phyloP scores from a whole-genome alignment of 768 basidiomycete species.

The Naganishia randhawae region DNA sequence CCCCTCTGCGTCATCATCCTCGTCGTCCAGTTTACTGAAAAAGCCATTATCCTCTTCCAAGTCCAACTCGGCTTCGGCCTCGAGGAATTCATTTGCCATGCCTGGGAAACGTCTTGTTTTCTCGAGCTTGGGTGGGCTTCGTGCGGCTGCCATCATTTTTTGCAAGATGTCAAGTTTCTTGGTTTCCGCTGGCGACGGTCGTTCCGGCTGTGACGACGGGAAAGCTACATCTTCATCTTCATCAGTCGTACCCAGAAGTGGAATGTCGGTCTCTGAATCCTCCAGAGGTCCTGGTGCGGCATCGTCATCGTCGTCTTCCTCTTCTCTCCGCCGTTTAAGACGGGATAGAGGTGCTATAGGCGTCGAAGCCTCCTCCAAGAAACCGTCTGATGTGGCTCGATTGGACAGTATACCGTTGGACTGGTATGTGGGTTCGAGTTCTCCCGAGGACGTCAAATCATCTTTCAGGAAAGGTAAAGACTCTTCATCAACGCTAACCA shows the following conservation, averaged over 20 bases:
- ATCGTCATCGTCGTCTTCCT: neutral
- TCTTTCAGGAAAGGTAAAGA: constrained; percentile 4
- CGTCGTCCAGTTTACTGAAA: constrained; percentile 10
- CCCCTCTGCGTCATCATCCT: constrained; percentile 20
- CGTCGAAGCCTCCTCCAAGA: constrained; percentile 7
- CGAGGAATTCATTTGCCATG: constrained; percentile 9
- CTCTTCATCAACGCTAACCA: constrained; percentile 10
- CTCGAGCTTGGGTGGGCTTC: constrained; percentile 2
- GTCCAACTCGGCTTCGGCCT: constrained; percentile 15
- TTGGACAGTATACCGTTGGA: neutral
- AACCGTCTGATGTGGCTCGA: neutral
- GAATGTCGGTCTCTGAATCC: neutral
- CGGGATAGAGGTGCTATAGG: constrained; percentile 4
- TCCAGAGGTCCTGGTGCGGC: no score
- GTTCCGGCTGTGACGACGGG: constrained; percentile 16
- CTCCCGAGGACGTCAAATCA: neutral
- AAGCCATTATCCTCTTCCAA: constrained; percentile 18
- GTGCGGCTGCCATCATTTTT: constrained; percentile 15
- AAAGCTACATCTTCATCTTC: constrained; percentile 13
- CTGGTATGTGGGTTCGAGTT: constrained; percentile 13
- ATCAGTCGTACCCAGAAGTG: neutral
- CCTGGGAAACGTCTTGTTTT: neutral
- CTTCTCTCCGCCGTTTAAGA: constrained; percentile 9
- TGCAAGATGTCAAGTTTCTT: neutral
- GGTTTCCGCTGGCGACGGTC: neutral